Base-by-base conservation (phyloP, 345 rosid species). In the Lepidium sativum region DNA sequence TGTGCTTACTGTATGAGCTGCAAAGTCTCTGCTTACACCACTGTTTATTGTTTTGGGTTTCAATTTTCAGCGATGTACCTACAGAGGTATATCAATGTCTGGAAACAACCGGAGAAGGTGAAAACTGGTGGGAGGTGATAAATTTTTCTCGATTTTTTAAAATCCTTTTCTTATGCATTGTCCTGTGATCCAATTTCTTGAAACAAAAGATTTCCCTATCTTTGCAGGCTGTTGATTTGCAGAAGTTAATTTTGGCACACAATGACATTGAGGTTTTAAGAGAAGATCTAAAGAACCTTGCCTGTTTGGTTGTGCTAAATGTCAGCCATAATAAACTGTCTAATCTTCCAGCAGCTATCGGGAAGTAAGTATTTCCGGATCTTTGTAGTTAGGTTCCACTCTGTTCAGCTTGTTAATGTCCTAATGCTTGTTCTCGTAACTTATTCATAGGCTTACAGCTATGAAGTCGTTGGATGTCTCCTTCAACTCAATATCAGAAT, bases 91-190 rank as follows among this genome's bases (percentile, higher is more conserved):
- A 92, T 63, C 79, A 68, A 65, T 78, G 62, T 60, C 63, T 78
- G 43, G 91, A 89, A 40, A 70, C 89, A 0, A 81, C 69, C 6
- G 89, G 94, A 16, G 92, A 85, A 40, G 91, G 84, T 13, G 96
- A 86, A 54, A 92, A 89, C 63, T 92, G 98, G 94, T 89, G 98
- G 97, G 98, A 92, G 98, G 98, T 92, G 66, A 74, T 42, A n/a
- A 14, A 8, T 2, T 2, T 70, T 7, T 42, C 29, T 16, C 25
- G 9, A 6, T 5, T 8, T 39, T 52, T 10, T 10, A 1, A n/a
- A 40, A 60, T 27, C 10, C 6, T 14, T 31, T 60, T 9, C 7
- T 50, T 38, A 18, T 69, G 65, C 54, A 17, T 15, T 60, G 23
- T 60, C 60, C 13, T 60, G 37, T 67, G 10, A 13, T 45, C 50